Percentiles rank a stretch among this genome's conserved stretches.
Evolutionary conservation across 177 flowering plant species (phyloP).

Genomic region (Vitis hybrid): DNA sequence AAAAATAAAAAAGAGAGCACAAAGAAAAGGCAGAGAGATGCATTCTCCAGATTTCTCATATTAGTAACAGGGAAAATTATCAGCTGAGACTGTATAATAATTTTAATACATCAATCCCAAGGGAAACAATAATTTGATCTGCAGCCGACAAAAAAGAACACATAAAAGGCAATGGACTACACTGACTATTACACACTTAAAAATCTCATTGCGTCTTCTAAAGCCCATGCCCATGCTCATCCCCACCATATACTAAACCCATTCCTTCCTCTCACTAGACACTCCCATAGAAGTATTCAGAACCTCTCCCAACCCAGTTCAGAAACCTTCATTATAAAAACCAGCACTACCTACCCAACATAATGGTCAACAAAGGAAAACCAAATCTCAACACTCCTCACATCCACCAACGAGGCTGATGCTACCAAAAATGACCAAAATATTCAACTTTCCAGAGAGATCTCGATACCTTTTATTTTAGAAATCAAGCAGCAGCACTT

Average conservation of each 20-base stretch:
- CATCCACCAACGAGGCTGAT: not conserved
- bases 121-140: not conserved
- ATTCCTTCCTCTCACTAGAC: not conserved
- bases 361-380: not conserved
- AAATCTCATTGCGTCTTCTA: not conserved
- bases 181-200: not conserved
- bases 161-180: not conserved
- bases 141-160: not conserved
- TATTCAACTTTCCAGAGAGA: not conserved
- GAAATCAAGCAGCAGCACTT: not conserved
- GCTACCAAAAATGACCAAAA: slow-evolving; percentile 6
- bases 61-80: not conserved
- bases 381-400: slow-evolving; percentile 3
- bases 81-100: not conserved
- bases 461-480: not conserved
- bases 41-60: not conserved
- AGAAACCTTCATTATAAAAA: slow-evolving; percentile 6
- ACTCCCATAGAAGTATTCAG: not conserved
- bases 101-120: not conserved
- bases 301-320: slow-evolving; percentile 8
- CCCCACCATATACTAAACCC: not conserved
- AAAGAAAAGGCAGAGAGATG: not conserved
- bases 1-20: too few relatives aligned
- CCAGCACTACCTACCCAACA: not conserved
- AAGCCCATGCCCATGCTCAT: too few relatives aligned